Conservation (phyloP, 495 filamentous ascomycete genomes). For the Penicillium nucicola region DNA sequence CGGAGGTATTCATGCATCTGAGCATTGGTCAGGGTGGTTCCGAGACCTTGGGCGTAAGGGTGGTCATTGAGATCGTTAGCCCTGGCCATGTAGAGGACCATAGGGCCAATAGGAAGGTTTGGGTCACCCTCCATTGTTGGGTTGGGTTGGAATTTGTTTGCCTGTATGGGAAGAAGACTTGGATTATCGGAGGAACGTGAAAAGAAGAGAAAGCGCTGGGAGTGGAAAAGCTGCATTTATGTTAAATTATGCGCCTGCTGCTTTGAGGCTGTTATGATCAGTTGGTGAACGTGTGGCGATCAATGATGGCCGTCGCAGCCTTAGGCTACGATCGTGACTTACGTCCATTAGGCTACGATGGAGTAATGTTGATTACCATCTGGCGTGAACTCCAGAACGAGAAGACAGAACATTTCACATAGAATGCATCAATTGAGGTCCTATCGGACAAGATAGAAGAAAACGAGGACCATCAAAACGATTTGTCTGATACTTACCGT, state of each 20-base stretch:
- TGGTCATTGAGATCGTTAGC: neutral
- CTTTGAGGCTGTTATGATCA: no score
- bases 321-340: no score
- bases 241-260: no score
- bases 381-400: neutral
- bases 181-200: no score
- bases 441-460: conserved; percentile 1
- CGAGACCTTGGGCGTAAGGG: neutral
- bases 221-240: no score
- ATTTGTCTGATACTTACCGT: conserved; percentile 25
- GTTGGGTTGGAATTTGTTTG: neutral
- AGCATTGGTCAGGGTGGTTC: neutral
- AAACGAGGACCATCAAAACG: neutral
- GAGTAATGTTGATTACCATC: neutral
- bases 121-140: no score
- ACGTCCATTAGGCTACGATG: neutral
- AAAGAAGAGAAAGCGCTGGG: no score
- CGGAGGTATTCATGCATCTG: conserved; percentile 6
- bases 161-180: neutral
- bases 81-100: conserved; percentile 2
- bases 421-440: conserved; percentile 4
- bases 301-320: no score
- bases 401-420: neutral
- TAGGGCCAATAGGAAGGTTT: neutral
- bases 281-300: no score